phyloP scores from a whole-genome alignment of 1,284 basidiomycete species.

The Cryptococcus hybrid region DNA sequence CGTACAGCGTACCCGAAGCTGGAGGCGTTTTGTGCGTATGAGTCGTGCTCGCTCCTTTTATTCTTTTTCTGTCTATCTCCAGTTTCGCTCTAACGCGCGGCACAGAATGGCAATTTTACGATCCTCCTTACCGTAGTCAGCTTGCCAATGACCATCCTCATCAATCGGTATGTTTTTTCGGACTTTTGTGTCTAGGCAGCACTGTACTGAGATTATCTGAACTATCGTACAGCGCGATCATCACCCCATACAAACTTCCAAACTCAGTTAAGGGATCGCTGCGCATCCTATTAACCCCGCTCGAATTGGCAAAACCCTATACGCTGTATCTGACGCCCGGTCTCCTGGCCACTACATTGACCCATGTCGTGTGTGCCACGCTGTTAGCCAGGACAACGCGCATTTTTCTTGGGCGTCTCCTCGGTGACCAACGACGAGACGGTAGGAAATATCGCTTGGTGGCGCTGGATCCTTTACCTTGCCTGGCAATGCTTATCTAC shows the following conservation, averaged over 20 bases:
- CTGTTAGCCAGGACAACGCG: slow-evolving; percentile 67
- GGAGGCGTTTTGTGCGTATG: slow-evolving; percentile 60
- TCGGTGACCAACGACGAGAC: slow-evolving; percentile 14
- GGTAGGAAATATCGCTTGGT: slow-evolving; percentile 19
- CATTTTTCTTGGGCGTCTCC: slow-evolving; percentile 61
- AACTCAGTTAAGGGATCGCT: slow-evolving; percentile 63
- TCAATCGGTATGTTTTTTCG: slow-evolving; percentile 63
- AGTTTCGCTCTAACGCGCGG: no score
- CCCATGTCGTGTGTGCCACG: slow-evolving; percentile 66
- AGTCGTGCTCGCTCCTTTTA: not conserved
- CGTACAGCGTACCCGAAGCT: slow-evolving; percentile 64
- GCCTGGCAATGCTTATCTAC: slow-evolving; percentile 60
- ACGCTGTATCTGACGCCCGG: slow-evolving; percentile 80
- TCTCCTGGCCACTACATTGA: slow-evolving; percentile 64
- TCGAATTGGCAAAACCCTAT: slow-evolving; percentile 76
- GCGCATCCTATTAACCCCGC: slow-evolving; percentile 72
- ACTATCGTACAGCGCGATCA: slow-evolving; percentile 63
- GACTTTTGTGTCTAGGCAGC: not conserved
- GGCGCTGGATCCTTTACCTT: slow-evolving; percentile 58
- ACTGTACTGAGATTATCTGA: not conserved
- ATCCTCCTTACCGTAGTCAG: slow-evolving; percentile 66
- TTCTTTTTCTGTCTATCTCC: no score
- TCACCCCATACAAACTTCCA: slow-evolving; percentile 77
- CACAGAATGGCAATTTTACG: slow-evolving; percentile 17
- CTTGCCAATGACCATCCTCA: slow-evolving; percentile 74